Evolutionary conservation across 495 filamentous ascomycete genomes (phyloP).

Genomic region (Penicillium waksmanii): DNA sequence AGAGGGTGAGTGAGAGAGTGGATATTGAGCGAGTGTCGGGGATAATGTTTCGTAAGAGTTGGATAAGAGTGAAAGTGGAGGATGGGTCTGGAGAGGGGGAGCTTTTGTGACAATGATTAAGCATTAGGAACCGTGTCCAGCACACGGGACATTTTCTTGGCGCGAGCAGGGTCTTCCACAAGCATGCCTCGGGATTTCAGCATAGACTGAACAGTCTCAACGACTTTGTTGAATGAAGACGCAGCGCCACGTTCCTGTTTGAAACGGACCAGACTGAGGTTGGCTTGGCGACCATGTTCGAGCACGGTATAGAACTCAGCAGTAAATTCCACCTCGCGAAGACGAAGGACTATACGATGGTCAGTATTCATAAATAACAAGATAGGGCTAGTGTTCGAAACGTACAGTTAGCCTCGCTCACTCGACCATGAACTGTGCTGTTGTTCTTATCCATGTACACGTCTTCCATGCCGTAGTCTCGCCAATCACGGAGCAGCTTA

Average conservation of each 20-base stretch:
- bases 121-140: constrained; percentile 37
- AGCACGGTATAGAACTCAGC: constrained; percentile 83
- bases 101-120: not conserved
- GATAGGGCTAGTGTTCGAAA: constrained; percentile 16
- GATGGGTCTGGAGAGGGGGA: not conserved
- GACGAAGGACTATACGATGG: constrained; percentile 60
- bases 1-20: not conserved
- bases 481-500: constrained; percentile 75
- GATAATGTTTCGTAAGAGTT: no score
- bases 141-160: constrained; percentile 62
- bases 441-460: constrained; percentile 73
- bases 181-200: constrained; percentile 63
- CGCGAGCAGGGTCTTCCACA: constrained; percentile 64
- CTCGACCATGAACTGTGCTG: constrained; percentile 73
- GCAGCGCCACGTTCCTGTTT: constrained; percentile 87
- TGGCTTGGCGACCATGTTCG: constrained; percentile 70
- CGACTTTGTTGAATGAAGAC: constrained; percentile 78
- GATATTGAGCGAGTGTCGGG: not conserved
- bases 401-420: constrained; percentile 80
- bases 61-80: no score
- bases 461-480: constrained; percentile 74
- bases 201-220: constrained; percentile 69
- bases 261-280: constrained; percentile 78
- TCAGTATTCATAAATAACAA: constrained; percentile 4
- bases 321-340: constrained; percentile 80